Base-by-base conservation (phyloP, 108 stramenopile species). In the Nitzschia sp. region DNA sequence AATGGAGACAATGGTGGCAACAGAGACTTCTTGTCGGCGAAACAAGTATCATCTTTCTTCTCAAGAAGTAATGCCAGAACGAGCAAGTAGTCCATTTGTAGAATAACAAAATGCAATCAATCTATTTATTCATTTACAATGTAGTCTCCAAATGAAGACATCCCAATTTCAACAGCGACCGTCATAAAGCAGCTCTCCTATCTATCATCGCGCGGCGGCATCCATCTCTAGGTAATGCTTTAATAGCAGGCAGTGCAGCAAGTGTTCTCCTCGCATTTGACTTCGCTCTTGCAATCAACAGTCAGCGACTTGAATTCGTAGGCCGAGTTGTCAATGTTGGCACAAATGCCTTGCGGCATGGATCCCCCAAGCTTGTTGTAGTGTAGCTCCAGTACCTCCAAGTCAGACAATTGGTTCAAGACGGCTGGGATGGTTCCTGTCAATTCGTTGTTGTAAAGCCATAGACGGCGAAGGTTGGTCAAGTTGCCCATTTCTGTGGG, bases 301-400 rank as follows among this genome's bases (percentile, higher is more conserved):
- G 76, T 77, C 49, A 85, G 51, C 15, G 77, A 58, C 58, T 72
- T 74, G 67, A 36, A 71, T 15, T 71, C 67, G 45, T 85, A 85
- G 13, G 33, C 63, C 1, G 76, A 32, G 4, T 24, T 51, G 18
- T 60, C 24, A 42, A 85, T 42, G 55, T 46, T 55, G 29, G 51
- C 31, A 64, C 84, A 85, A 3, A 84, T 54, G 1, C 75, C 72
- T 19, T 59, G 26, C 11, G 86, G 86, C 78, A 82, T 79, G 46
- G 31, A 34, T 30, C 83, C 83, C 15, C 23, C 59, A 19, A 93
- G 47, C 1, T 89, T 59, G 66, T 93, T 93, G n/a, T 68, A 72
- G 26, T 81, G 77, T 0, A 82, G 34, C 66, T 82, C 81, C 21
- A 80, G 23, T 32, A 85, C 80, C 71, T 85, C 77, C 48, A 88